phyloP scores from a whole-genome alignment of 2,329 filamentous ascomycete species.

The Orbilia brochopaga region DNA sequence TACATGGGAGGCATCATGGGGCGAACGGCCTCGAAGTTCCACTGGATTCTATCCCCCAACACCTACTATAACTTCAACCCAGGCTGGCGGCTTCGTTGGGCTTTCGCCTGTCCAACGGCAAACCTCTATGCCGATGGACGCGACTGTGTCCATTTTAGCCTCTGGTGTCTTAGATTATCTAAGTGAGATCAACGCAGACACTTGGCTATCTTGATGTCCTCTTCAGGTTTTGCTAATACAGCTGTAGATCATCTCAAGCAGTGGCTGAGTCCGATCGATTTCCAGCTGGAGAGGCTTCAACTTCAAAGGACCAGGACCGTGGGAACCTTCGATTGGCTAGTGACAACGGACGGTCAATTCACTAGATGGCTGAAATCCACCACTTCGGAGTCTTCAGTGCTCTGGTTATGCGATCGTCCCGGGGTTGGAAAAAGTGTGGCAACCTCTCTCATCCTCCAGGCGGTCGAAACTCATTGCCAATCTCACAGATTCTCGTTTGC shows the following conservation, averaged over 20 bases:
- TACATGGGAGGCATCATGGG: conserved; percentile 43
- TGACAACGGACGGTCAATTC: conserved; percentile 43
- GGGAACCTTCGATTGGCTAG: conserved; percentile 48
- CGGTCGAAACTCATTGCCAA: conserved; percentile 39
- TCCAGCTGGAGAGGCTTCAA: conserved; percentile 48
- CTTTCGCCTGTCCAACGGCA: conserved; percentile 42
- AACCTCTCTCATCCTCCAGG: conserved; percentile 43
- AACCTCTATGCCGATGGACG: conserved; percentile 36
- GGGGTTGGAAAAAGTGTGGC: conserved; percentile 47
- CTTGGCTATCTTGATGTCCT: not conserved
- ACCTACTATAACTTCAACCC: conserved; percentile 6
- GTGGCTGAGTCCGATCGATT: conserved; percentile 46
- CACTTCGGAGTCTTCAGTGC: conserved; percentile 26
- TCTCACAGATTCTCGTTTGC: conserved; percentile 20
- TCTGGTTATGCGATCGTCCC: conserved; percentile 48
- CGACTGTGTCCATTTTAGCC: conserved; percentile 10
- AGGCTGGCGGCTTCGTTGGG: conserved; percentile 8
- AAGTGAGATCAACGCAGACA: conserved; percentile 13
- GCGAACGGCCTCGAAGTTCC: conserved; percentile 45
- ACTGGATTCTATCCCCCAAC: conserved; percentile 39
- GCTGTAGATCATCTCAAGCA: conserved; percentile 28
- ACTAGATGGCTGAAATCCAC: conserved; percentile 41
- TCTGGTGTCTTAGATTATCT: conserved; percentile 26
- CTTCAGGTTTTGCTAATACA: conserved; percentile 4
- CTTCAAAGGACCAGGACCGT: conserved; percentile 32